Evolutionary conservation across 2,329 filamentous ascomycete genomes (phyloP).

Genomic region (Trichoderma hamatum): DNA sequence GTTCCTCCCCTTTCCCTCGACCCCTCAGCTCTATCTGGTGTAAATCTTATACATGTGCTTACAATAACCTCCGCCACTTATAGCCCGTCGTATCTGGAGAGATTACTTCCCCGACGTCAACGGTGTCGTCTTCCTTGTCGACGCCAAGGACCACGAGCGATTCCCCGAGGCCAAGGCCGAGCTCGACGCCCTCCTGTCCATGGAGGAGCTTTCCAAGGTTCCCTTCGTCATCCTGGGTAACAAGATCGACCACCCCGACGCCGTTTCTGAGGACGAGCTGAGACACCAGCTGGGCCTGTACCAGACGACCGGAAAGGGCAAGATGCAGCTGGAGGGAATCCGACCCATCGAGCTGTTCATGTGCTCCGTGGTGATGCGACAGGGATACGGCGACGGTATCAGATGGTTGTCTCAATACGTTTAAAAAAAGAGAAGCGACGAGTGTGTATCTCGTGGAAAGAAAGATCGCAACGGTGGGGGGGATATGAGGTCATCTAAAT

Average conservation of each 20-base stretch:
- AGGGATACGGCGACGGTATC: conserved; percentile 90
- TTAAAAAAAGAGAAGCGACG: conserved; percentile 49
- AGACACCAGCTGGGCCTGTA: conserved; percentile 90
- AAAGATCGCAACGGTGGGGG: neutral
- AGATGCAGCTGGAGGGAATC: conserved; percentile 88
- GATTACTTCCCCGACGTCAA: conserved; percentile 97
- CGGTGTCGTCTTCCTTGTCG: conserved; percentile 96
- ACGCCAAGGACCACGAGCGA: conserved; percentile 95
- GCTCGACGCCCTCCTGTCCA: conserved; percentile 89
- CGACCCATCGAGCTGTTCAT: conserved; percentile 97
- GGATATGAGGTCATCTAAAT: neutral
- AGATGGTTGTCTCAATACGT: conserved; percentile 93
- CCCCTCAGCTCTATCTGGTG: neutral
- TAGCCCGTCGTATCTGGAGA: conserved; percentile 90
- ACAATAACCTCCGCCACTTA: neutral
- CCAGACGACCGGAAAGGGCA: conserved; percentile 95
- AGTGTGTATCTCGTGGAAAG: neutral
- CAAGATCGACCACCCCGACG: conserved; percentile 98
- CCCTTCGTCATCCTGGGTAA: conserved; percentile 96
- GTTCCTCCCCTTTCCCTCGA: conserved; percentile 3
- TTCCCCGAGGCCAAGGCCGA: conserved; percentile 94
- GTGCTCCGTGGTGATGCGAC: conserved; percentile 98
- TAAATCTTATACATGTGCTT: neutral
- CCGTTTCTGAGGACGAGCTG: conserved; percentile 93
- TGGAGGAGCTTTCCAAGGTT: conserved; percentile 96